Evolutionary conservation across 805 yeast species (phyloP).

Genomic region (Lipomyces sp.): DNA sequence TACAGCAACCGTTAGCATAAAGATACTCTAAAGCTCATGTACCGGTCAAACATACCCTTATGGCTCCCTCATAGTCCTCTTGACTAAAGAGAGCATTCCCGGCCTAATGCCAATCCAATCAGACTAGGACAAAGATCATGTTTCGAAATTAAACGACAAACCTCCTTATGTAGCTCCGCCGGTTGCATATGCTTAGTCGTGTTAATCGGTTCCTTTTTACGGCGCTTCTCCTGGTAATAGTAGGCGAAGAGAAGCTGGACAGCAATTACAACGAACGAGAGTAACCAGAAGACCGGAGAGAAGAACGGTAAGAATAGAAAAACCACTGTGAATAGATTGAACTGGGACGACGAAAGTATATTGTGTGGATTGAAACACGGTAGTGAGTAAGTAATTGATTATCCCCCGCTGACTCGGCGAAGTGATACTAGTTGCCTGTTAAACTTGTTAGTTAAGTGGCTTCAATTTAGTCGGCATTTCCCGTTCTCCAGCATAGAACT

Average conservation of each 20-base stretch:
- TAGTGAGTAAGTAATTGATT: background rate
- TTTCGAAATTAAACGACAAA: background rate
- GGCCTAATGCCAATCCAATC: slow-evolving; percentile 13
- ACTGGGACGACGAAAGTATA: background rate
- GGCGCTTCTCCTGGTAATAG: background rate
- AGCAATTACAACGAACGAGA: background rate
- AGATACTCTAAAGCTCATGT: background rate
- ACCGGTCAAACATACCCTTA: slow-evolving; percentile 38
- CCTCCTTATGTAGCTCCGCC: slow-evolving; percentile 29
- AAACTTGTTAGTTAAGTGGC: background rate
- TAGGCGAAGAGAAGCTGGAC: slow-evolving; percentile 1
- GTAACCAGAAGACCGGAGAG: slow-evolving; percentile 1
- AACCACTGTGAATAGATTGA: background rate
- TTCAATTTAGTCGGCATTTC: background rate
- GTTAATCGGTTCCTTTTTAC: slow-evolving; percentile 1
- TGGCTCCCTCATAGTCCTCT: slow-evolving; percentile 42
- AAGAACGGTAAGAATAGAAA: slow-evolving; percentile 1
- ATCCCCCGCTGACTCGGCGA: background rate
- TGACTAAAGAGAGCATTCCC: slow-evolving; percentile 42
- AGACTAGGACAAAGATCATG: too few species aligned
- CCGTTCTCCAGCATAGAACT: too few species aligned
- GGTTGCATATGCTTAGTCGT: slow-evolving; percentile 14
- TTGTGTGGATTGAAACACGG: background rate
- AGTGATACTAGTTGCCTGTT: background rate
- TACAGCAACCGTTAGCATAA: background rate